Evolutionary conservation across 441 rosid species (phyloP), one percentile per base, ranked within the genome.

Genomic region (Jatropha multifida): DNA sequence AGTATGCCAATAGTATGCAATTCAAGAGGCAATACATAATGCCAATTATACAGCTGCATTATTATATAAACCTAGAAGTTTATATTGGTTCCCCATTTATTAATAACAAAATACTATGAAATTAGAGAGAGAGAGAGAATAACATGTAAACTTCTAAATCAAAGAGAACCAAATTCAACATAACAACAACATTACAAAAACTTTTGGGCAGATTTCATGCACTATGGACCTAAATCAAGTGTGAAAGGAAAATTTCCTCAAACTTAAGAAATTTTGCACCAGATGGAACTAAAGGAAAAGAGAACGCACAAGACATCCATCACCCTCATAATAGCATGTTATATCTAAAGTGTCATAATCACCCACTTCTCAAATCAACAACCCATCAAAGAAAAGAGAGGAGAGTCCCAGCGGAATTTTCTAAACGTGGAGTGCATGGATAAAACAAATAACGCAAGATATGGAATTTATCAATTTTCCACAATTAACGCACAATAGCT

Each of bases 201-300:
- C n/a, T 65, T 10, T 54, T 14, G 38, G 37, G 26, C 20, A 18
- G 73, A 42, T 55, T 41, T 15, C n/a, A 38, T 54, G 17, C 49
- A 42, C 40, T 51, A 13, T n/a, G n/a, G 23, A 41, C 65, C 37
- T 37, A 23, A 37, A 40, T 37, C 48, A 41, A 11, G n/a, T 37
- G 61, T 54, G 52, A 26, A 71, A 46, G 65, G 46, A 40, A 46
- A 44, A 4, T 59, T 46, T 56, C 15, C 23, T 17, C 46, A 64
- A 71, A 71, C n/a, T 60, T 46, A 54, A 52, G 37, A 74, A 23
- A 65, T 38, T 65, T 52, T 18, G 44, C 70, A 65, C 65, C 40
- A 38, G n/a, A 64, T 40, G 63, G 12, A 65, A 54, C 76, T 41
- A 2, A 48, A 49, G 52, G 70, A 52, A 20, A 64, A 64, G 42